phyloP scores from a whole-genome alignment of 306 rosid species.

The Malus sylvestris region DNA sequence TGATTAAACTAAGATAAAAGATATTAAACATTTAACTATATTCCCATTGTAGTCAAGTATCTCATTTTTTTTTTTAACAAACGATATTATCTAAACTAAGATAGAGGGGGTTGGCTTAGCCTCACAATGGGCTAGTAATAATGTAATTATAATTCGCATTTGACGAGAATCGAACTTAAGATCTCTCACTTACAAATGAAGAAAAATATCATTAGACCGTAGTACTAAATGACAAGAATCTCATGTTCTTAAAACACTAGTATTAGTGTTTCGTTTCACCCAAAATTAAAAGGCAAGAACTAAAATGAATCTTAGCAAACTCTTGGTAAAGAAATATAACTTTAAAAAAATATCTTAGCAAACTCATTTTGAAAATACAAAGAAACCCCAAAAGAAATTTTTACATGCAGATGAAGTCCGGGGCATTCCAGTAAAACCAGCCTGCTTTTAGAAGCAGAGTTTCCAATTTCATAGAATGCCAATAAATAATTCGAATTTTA shows the following conservation, averaged over 20 bases:
- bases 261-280: background rate
- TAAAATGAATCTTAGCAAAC: background rate
- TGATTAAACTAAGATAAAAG: no score
- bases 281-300: background rate
- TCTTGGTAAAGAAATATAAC: background rate
- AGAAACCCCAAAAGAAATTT: background rate
- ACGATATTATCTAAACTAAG: no score
- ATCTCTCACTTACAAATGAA: no score
- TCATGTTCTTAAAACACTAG: background rate
- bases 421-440: background rate
- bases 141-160: no score
- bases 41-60: no score
- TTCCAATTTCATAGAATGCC: background rate
- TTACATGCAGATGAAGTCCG: background rate
- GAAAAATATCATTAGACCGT: no score
- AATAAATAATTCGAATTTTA: background rate
- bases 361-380: background rate
- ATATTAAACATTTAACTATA: no score
- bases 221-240: no score
- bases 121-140: no score
- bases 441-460: background rate
- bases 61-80: no score
- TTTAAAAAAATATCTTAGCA: background rate
- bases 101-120: rapidly evolving
- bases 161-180: no score